phyloP scores from a whole-genome alignment of 1,139 yeast species.

The Lodderomyces parapsilosis region DNA sequence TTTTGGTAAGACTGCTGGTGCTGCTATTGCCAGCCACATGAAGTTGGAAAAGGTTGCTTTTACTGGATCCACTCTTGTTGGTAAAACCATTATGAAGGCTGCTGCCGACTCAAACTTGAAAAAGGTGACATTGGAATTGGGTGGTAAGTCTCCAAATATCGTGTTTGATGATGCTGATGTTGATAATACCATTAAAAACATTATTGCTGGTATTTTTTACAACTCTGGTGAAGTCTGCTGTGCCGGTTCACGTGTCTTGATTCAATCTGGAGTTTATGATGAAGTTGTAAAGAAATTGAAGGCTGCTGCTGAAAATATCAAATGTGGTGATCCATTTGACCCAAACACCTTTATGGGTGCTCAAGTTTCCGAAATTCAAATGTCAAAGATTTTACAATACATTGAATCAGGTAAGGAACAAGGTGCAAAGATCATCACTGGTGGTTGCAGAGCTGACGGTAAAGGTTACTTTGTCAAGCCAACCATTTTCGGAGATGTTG shows the following conservation, averaged over 20 bases:
- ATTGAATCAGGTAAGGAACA: constrained; percentile 71
- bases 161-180: constrained; percentile 74
- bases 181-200: constrained; percentile 58
- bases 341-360: constrained; percentile 78
- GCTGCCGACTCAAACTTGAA: constrained; percentile 70
- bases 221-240: constrained; percentile 89
- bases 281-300: constrained; percentile 59
- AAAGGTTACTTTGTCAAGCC: constrained; percentile 82
- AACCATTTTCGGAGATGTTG: constrained; percentile 73
- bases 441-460: constrained; percentile 68
- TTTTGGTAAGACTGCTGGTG: constrained; percentile 75
- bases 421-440: constrained; percentile 74
- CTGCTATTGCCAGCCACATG: constrained; percentile 67
- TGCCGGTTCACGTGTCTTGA: constrained; percentile 80
- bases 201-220: constrained; percentile 57
- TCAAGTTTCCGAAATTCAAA: constrained; percentile 74
- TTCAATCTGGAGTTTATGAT: constrained; percentile 76
- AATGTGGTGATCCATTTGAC: constrained; percentile 78
- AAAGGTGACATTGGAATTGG: constrained; percentile 81
- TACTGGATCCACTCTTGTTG: constrained; percentile 84
- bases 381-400: constrained; percentile 70
- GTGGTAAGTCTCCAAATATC: constrained; percentile 84
- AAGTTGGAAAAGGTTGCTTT: constrained; percentile 76
- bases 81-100: constrained; percentile 70
- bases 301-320: constrained; percentile 53